Conservation (phyloP, 257 asterid species). For the Eustoma russellianum region DNA sequence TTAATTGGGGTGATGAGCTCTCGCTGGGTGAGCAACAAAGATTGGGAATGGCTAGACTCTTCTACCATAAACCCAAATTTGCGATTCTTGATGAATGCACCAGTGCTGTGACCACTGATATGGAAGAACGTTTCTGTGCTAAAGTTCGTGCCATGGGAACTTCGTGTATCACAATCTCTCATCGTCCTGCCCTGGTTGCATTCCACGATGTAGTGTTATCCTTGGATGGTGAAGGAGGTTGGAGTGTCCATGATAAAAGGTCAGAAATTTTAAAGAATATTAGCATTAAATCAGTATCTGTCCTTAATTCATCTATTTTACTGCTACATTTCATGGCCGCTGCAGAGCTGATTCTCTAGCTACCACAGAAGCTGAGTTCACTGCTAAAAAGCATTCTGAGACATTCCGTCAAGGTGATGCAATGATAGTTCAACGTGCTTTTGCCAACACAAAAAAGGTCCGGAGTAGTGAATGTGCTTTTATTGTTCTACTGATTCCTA, state of each 20-base stretch:
- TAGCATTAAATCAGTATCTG: not conserved
- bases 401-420: conserved; percentile 90
- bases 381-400: conserved; percentile 36
- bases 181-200: conserved; percentile 98
- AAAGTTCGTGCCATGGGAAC: conserved; percentile 99
- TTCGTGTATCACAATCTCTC: conserved; percentile 94
- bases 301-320: conserved; percentile 11
- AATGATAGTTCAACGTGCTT: conserved; percentile 84
- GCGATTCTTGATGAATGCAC: conserved; percentile 98
- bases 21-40: conserved; percentile 99
- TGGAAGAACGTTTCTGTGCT: conserved; percentile 97
- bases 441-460: conserved; percentile 73
- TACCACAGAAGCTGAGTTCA: conserved; percentile 45
- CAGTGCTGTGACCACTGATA: conserved; percentile 98
- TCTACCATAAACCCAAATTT: conserved; percentile 94
- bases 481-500: conserved; percentile 9
- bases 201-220: conserved; percentile 96
- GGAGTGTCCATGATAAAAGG: conserved; percentile 86
- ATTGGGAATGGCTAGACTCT: conserved; percentile 99
- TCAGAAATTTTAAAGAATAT: conserved; percentile 15
- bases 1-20: conserved; percentile 97
- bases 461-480: conserved; percentile 7
- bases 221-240: conserved; percentile 99
- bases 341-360: conserved; percentile 61
- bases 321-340: conserved; percentile 12